Percentiles rank a stretch among this genome's conserved stretches.
phyloP scores from a whole-genome alignment of 257 asterid species.

The Thymus quinquecostatus region DNA sequence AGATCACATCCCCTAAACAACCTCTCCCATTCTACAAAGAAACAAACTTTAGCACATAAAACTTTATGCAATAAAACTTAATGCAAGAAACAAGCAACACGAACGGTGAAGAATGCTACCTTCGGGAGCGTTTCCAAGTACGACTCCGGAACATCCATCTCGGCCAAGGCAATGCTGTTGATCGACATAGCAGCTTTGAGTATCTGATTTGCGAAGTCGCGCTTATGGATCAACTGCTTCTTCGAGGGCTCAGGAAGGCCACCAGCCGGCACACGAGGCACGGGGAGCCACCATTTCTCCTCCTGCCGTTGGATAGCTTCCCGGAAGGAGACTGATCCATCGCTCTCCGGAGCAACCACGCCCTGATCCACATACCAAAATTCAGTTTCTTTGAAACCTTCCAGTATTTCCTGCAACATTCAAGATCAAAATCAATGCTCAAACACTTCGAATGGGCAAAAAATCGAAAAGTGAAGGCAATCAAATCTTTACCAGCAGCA shows the following conservation, averaged over 20 bases:
- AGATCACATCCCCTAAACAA: conserved; percentile 78
- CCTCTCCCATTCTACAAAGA: conserved; percentile 65
- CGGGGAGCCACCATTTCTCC: conserved; percentile 98
- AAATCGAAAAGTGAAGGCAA: not conserved
- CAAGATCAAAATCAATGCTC: not conserved
- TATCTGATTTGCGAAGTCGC: conserved; percentile 81
- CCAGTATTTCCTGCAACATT: conserved; percentile 70
- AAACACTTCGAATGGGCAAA: not conserved
- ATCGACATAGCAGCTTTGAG: conserved; percentile 86
- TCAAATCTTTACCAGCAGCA: conserved; percentile 59
- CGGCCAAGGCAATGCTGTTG: conserved; percentile 72
- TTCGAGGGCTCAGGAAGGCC: conserved; percentile 68
- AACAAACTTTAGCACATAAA: not conserved
- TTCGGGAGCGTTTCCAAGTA: conserved; percentile 80
- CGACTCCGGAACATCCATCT: conserved; percentile 87
- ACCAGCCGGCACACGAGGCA: conserved; percentile 77
- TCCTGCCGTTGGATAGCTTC: conserved; percentile 65
- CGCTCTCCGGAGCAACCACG: conserved; percentile 58
- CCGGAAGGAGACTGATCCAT: conserved; percentile 63
- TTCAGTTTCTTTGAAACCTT: conserved; percentile 66
- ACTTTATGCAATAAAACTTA: not conserved
- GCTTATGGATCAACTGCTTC: conserved; percentile 63
- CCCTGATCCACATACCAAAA: conserved; percentile 69
- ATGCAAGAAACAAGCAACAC: not conserved
- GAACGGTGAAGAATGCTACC: conserved; percentile 39